phyloP scores from a whole-genome alignment of 1,139 yeast species.

The Geotrichum histeridarum region DNA sequence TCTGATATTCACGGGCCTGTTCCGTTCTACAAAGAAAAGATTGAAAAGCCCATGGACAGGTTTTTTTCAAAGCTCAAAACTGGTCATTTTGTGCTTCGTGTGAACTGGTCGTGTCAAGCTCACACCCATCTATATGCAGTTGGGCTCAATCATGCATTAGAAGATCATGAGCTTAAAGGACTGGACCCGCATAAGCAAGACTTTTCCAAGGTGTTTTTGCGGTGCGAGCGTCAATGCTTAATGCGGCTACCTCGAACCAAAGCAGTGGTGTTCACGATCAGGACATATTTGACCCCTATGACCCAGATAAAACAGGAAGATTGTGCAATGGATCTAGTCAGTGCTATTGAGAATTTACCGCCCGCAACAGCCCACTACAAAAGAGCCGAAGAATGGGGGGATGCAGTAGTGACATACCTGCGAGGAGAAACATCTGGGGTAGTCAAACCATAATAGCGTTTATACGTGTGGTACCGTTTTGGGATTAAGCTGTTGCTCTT shows the following conservation, averaged over 20 bases:
- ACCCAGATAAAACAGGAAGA: conserved; percentile 47
- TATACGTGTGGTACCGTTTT: background rate
- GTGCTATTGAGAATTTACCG: conserved; percentile 58
- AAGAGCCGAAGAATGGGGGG: conserved; percentile 59
- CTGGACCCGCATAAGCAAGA: conserved; percentile 46
- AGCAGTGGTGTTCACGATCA: conserved; percentile 55
- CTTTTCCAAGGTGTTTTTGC: conserved; percentile 51
- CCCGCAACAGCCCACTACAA: conserved; percentile 56
- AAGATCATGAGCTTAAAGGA: conserved; percentile 29
- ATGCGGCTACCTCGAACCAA: conserved; percentile 53
- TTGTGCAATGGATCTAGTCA: conserved; percentile 42
- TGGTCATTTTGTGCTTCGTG: conserved; percentile 53
- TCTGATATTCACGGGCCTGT: conserved; percentile 55
- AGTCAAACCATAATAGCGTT: background rate
- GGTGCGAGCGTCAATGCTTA: conserved; percentile 60
- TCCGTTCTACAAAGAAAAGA: conserved; percentile 53
- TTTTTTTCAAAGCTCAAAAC: conserved; percentile 49
- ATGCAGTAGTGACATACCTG: conserved; percentile 50
- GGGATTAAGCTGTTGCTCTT: background rate
- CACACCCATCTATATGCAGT: conserved; percentile 51
- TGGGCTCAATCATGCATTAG: conserved; percentile 45
- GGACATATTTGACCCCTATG: conserved; percentile 63
- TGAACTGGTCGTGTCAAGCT: conserved; percentile 60
- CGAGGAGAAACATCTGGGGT: conserved; percentile 31
- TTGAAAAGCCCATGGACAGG: conserved; percentile 57